phyloP scores from a whole-genome alignment of 352 stramenopile species.

The Phytophthora rubi region DNA sequence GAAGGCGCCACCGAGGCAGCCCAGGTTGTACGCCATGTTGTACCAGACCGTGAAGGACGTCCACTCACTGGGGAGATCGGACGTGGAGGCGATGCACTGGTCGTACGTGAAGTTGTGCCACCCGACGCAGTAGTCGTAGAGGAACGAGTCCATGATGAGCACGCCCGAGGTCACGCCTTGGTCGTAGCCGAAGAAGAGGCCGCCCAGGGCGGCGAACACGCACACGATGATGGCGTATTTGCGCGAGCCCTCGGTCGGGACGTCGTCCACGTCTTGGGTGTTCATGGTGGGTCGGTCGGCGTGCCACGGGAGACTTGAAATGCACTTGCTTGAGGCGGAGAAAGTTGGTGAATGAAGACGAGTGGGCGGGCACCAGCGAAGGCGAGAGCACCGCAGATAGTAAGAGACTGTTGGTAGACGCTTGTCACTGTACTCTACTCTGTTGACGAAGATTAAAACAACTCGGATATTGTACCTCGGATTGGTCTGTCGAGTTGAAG shows the following conservation, averaged over 20 bases:
- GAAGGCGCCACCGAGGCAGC: constrained; percentile 19
- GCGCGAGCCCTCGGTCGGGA: constrained; percentile 34
- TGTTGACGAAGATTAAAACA: constrained; percentile 10
- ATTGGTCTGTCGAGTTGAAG: constrained; percentile 30
- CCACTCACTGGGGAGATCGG: constrained; percentile 16
- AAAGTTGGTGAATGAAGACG: constrained; percentile 32
- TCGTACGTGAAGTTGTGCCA: constrained; percentile 33
- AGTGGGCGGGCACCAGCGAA: not conserved
- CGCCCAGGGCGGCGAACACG: constrained; percentile 17
- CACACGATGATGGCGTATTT: constrained; percentile 37
- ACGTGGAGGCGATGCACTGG: constrained; percentile 21
- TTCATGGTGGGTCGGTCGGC: constrained; percentile 1
- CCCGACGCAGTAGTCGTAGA: constrained; percentile 32
- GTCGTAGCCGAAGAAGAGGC: constrained; percentile 28
- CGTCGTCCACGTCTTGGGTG: constrained; percentile 18
- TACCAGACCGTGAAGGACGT: constrained; percentile 30
- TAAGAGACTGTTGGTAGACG: constrained; percentile 7
- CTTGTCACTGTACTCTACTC: constrained; percentile 1
- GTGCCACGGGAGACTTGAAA: constrained; percentile 13
- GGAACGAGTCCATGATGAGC: constrained; percentile 27
- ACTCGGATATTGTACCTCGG: not conserved
- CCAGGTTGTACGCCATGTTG: constrained; percentile 32
- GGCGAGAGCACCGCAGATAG: not conserved
- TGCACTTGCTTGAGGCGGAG: constrained; percentile 22
- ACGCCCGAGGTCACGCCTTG: constrained; percentile 23